Evolutionary conservation across 2,329 filamentous ascomycete species (phyloP).

Genomic region (Fusarium secorum): DNA sequence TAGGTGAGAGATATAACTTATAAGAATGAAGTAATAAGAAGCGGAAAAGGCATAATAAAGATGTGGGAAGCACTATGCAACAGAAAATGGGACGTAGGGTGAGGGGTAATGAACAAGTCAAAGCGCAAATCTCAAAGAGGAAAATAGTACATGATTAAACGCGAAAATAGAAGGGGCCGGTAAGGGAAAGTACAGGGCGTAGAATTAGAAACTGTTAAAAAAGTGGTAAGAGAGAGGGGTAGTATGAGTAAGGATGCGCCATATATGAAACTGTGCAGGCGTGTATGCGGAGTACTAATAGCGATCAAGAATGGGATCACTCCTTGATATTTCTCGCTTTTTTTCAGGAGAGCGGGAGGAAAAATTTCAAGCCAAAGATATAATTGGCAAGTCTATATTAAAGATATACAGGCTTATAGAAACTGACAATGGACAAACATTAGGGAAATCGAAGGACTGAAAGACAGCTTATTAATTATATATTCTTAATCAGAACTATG

Average conservation of each 20-base stretch:
- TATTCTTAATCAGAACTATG: background rate
- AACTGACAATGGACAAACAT: background rate
- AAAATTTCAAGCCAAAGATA: background rate
- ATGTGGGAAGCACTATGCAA: background rate
- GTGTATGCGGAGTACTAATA: background rate
- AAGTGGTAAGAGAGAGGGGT: background rate
- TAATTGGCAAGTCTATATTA: background rate
- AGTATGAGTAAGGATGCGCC: background rate
- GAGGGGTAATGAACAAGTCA: background rate
- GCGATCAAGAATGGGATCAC: background rate
- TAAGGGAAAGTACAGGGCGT: background rate
- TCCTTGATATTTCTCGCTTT: background rate
- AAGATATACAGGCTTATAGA: background rate
- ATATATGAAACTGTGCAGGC: background rate
- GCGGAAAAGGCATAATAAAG: background rate
- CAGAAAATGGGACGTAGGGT: background rate
- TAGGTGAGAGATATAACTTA: background rate
- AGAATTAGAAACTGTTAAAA: background rate
- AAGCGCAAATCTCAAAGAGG: background rate
- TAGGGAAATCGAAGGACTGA: background rate
- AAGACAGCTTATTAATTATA: background rate
- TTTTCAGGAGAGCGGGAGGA: background rate
- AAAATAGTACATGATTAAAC: background rate
- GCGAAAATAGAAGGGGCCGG: background rate
- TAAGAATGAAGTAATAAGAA: background rate